A percentile compares a stretch with the other conserved stretches of the same genome.
Evolutionary conservation across 2,329 filamentous ascomycete genomes (phyloP).

Genomic region (Colletotrichum kahawae): DNA sequence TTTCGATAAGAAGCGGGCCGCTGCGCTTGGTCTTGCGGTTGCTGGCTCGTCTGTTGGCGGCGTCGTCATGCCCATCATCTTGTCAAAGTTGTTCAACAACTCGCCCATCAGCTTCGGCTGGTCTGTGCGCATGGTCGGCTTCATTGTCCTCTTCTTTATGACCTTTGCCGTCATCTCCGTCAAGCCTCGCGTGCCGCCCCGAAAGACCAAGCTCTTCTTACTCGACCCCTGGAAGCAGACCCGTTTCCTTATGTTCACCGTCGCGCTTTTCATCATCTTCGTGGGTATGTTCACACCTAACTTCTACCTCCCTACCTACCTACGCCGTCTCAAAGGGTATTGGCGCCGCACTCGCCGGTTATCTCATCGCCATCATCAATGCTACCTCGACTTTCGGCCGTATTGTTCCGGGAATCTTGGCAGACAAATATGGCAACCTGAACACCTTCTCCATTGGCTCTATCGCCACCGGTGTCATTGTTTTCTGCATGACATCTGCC

Average conservation of each 20-base stretch:
- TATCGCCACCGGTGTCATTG: background rate
- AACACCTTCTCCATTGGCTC: slow-evolving; percentile 43
- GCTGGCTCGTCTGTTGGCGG: slow-evolving; percentile 56
- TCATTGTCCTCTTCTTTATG: slow-evolving; percentile 50
- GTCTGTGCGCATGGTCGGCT: slow-evolving; percentile 57
- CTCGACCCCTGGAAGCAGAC: slow-evolving; percentile 36
- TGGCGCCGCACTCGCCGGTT: slow-evolving; percentile 62
- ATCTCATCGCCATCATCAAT: slow-evolving; percentile 73
- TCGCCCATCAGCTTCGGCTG: slow-evolving; percentile 52
- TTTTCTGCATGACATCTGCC: background rate
- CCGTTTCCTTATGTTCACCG: slow-evolving; percentile 32
- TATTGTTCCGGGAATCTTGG: slow-evolving; percentile 62
- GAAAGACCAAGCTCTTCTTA: slow-evolving; percentile 44
- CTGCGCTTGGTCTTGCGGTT: slow-evolving; percentile 50
- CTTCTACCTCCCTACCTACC: slow-evolving; percentile 64
- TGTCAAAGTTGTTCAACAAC: slow-evolving; percentile 52
- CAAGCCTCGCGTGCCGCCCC: slow-evolving; percentile 37
- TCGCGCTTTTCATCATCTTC: slow-evolving; percentile 42
- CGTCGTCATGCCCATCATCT: slow-evolving; percentile 53
- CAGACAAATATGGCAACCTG: slow-evolving; percentile 61
- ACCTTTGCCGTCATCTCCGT: slow-evolving; percentile 41
- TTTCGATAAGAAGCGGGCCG: slow-evolving; percentile 50
- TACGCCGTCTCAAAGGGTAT: slow-evolving; percentile 62
- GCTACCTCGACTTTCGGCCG: slow-evolving; percentile 64
- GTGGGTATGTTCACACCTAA: slow-evolving; percentile 59